Conservation (phyloP, 1,284 basidiomycete genomes). For the Rhizopogon parksii region DNA sequence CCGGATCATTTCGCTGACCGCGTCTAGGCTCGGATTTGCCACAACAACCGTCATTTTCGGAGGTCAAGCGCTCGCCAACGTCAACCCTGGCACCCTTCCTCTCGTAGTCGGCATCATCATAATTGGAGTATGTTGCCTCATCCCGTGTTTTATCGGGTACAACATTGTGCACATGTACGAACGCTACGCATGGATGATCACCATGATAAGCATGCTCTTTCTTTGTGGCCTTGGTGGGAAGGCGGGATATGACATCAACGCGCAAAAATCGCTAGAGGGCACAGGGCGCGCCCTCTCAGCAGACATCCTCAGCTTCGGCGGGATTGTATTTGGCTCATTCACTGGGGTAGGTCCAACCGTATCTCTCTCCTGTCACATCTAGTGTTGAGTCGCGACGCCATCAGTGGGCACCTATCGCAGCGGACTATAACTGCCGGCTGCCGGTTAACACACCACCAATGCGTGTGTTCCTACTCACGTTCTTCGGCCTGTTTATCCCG, state of each 20-base stretch:
- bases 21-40: slow-evolving; percentile 39
- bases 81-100: slow-evolving; percentile 36
- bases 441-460: slow-evolving; percentile 37
- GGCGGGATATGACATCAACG: slow-evolving; percentile 42
- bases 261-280: slow-evolving; percentile 40
- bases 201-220: slow-evolving; percentile 49
- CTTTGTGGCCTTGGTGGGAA: slow-evolving; percentile 48
- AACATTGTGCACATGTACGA: slow-evolving; percentile 53
- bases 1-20: not conserved
- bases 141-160: slow-evolving; percentile 48
- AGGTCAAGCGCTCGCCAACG: slow-evolving; percentile 41
- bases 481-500: slow-evolving; percentile 52
- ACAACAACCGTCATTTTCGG: slow-evolving; percentile 41
- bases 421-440: slow-evolving; percentile 51
- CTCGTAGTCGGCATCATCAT: slow-evolving; percentile 41
- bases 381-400: not conserved
- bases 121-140: slow-evolving; percentile 35
- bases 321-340: slow-evolving; percentile 51
- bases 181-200: slow-evolving; percentile 55
- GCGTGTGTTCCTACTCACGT: slow-evolving; percentile 49
- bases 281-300: slow-evolving; percentile 37
- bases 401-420: slow-evolving; percentile 43
- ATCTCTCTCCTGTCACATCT: not conserved
- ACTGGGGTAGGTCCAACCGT: slow-evolving; percentile 33
- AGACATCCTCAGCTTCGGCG: slow-evolving; percentile 50